A percentile compares a stretch with the other conserved stretches of the same genome.
These are phyloP conservation scores for Macrophomina pseudophaseolina DNA, from an alignment of 2,329 filamentous ascomycete species.

Conservation along the genomic window DNA sequence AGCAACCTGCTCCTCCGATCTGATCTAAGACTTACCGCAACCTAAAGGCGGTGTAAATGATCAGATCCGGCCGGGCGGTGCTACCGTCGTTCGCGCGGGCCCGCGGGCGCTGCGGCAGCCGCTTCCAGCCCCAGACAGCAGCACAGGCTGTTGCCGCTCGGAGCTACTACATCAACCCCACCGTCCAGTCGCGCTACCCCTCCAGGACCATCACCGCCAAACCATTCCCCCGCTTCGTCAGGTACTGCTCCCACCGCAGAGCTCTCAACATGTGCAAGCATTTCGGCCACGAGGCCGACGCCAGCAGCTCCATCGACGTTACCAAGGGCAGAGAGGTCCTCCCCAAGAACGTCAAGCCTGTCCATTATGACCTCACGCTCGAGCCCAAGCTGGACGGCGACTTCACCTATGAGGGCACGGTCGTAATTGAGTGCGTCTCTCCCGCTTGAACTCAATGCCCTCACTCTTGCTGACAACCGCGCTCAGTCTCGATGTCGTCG, in stretches of 20 bases:
- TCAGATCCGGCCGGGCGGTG: constrained; percentile 20
- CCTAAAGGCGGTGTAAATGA: constrained; percentile 21
- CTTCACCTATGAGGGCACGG: constrained; percentile 84
- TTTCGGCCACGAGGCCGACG: constrained; percentile 54
- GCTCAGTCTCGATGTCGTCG: constrained; percentile 74
- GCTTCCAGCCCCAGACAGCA: not conserved
- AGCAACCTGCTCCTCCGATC: constrained; percentile 14
- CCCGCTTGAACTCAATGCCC: not conserved
- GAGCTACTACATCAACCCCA: constrained; percentile 24
- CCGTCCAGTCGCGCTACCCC: constrained; percentile 16
- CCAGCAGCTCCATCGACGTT: constrained; percentile 64
- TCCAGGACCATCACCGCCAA: not conserved
- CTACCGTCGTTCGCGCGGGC: constrained; percentile 16
- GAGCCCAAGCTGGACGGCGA: constrained; percentile 83
- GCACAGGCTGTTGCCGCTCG: constrained; percentile 15
- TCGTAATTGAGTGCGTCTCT: constrained; percentile 72
- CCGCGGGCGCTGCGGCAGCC: constrained; percentile 15
- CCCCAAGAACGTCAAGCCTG: constrained; percentile 88
- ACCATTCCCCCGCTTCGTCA: constrained; percentile 30
- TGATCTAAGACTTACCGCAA: constrained; percentile 23
- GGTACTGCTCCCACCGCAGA: constrained; percentile 77
- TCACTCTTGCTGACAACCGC: constrained; percentile 31
- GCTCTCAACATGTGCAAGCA: constrained; percentile 69
- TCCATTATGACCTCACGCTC: constrained; percentile 87
- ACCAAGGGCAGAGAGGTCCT: constrained; percentile 78